These are phyloP conservation scores for Dalbergia cochinchinensis DNA, from an alignment of 306 rosid species.

Conservation along the genomic window DNA sequence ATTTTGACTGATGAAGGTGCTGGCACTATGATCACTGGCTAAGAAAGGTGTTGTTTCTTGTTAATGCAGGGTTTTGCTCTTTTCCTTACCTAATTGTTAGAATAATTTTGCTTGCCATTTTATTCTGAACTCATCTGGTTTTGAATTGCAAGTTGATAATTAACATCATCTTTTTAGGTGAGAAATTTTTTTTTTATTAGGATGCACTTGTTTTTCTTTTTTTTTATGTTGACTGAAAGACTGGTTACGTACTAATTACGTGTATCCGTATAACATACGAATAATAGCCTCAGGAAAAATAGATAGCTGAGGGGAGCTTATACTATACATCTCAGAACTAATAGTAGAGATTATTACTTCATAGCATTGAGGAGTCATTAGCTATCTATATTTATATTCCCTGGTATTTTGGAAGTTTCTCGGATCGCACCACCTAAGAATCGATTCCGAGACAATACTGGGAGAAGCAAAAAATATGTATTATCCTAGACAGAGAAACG, in stretches of 20 bases:
- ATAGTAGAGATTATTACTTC: not conserved
- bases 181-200: not conserved
- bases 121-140: not conserved
- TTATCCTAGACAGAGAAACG: slow-evolving; percentile 14
- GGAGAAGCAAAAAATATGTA: slow-evolving; percentile 27
- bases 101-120: not conserved
- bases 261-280: too few relatives aligned
- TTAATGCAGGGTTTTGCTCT: not conserved
- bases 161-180: not conserved
- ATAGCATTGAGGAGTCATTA: not conserved
- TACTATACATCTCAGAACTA: too few relatives aligned
- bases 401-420: slow-evolving; percentile 37
- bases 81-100: not conserved
- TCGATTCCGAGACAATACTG: slow-evolving; percentile 19
- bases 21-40: slow-evolving; percentile 93
- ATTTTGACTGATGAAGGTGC: slow-evolving; percentile 92
- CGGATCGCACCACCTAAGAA: slow-evolving; percentile 1
- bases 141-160: not conserved
- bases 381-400: not conserved
- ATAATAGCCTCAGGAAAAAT: not conserved
- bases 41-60: not conserved
- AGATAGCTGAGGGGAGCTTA: too few relatives aligned
- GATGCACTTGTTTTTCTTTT: not conserved
- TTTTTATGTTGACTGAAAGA: not conserved
- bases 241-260: not conserved